Percentiles rank a stretch among this genome's conserved stretches.
These are phyloP conservation scores for Pseudoperonospora humuli DNA, from an alignment of 352 stramenopile genomes.

Conservation along the genomic window DNA sequence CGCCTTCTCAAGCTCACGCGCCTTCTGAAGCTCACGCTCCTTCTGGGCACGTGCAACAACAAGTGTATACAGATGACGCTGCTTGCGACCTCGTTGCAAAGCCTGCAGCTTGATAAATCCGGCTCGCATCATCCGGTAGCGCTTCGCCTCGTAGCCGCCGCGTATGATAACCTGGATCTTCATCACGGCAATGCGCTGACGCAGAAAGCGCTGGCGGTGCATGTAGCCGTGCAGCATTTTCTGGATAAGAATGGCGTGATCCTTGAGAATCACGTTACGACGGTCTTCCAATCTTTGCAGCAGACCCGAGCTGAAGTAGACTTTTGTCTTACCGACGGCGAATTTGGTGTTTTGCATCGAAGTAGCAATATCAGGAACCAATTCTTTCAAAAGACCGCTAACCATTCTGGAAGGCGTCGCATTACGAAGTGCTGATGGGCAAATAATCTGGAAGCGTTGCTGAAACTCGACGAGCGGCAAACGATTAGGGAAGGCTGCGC, in stretches of 20 bases:
- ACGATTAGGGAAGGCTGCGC: constrained; percentile 86
- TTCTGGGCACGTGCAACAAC: constrained; percentile 37
- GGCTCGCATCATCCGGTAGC: constrained; percentile 38
- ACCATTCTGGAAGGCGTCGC: constrained; percentile 57
- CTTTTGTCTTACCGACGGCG: constrained; percentile 68
- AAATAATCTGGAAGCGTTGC: constrained; percentile 80
- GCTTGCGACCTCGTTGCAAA: constrained; percentile 43
- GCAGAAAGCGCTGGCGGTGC: constrained; percentile 47
- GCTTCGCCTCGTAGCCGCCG: constrained; percentile 26
- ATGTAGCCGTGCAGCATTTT: constrained; percentile 62
- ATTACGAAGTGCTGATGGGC: constrained; percentile 51
- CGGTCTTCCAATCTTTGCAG: constrained; percentile 88
- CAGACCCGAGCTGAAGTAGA: constrained; percentile 85
- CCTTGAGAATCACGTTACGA: constrained; percentile 63
- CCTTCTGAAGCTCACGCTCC: constrained; percentile 30
- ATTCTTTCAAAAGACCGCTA: constrained; percentile 60
- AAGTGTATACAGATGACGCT: constrained; percentile 45
- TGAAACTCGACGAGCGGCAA: constrained; percentile 83
- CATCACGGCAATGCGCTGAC: constrained; percentile 34
- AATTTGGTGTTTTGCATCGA: constrained; percentile 76
- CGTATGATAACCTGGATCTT: constrained; percentile 46
- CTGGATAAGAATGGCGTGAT: constrained; percentile 68
- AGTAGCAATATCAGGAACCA: constrained; percentile 50
- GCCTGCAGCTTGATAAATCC: constrained; percentile 52
- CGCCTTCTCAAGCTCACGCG: constrained; percentile 31